Base-by-base conservation (phyloP, 768 basidiomycete species). In the Rhodotorula toruloides region DNA sequence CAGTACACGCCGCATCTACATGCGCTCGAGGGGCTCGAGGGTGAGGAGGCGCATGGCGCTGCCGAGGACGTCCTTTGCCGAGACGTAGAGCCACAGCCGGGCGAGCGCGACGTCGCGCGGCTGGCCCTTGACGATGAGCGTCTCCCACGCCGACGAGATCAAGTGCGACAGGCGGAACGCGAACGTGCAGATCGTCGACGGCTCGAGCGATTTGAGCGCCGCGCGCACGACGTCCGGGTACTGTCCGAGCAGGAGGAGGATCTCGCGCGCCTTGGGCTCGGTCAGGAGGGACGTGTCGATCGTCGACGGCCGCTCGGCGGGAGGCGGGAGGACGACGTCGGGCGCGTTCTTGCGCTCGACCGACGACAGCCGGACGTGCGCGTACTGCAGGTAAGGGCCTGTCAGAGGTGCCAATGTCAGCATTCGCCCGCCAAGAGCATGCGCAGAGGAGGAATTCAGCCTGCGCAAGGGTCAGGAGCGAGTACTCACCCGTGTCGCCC, bases 121-220 rank as follows among this genome's bases (percentile, higher is more conserved):
- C 78, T 91, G 89, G 3, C 90, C 88, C 74, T 88, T 87, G 47
- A 97, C 92, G 54, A 88, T 83, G 13, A 96, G 84, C 4, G 82
- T 84, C 79, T 96, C 92, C 92, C 91, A 97, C 43, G 93, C 91
- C 63, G 86, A 87, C 67, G 87, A 88, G 74, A 97, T 91, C 11
- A 87, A 86, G 56, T 65, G 94, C 49, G 86, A 84, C 40, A 97
- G 81, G 72, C 85, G 83, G 81, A 96, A 93, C 50, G 85, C 85
- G 76, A 86, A 99, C 10, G 90, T 93, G 67, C 96, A 91, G 16
- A 99, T 84, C 0, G 88, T 88, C 65, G 88, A 89, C 13, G 94
- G 91, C 78, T 97, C 92, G 72, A 87, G 86, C 27, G 84, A 87
- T 77, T 85, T 85, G 75, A 91, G 78, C 17, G 94, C 93, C 2